Base-by-base conservation (phyloP, 345 rosid genomes). In the Salix caprea region DNA sequence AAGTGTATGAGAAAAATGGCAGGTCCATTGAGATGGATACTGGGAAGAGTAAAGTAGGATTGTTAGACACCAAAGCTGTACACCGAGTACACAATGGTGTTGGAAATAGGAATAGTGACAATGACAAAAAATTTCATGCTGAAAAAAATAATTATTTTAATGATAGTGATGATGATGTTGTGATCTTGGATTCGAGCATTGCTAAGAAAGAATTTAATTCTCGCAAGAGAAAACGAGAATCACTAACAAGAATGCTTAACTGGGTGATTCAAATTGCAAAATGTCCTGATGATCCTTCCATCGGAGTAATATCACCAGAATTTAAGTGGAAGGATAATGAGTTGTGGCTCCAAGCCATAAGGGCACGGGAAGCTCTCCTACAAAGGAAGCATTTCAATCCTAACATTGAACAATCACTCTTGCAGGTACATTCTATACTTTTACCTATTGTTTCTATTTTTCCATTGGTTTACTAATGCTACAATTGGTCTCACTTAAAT, bases 211-310 rank as follows among this genome's bases (percentile, higher is more conserved):
- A 72, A 18, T 69, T 34, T 48, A 23, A 15, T 56, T 72, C 77
- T n/a, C 82, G 76, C 23, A 86, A 87, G 79, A 86, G 89, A 75
- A 89, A 89, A 73, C 79, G 83, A 71, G 82, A 76, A 68, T 79
- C 82, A 70, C 76, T 91, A 37, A 74, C 75, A 21, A 83, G 72
- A 56, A 86, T 94, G 91, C 75, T 94, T 70, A 81, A 81, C 70
- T 94, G 97, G 98, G 77, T 94, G 28, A 78, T 70, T 76, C 85
- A 65, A 73, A 83, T 85, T 69, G 94, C 97, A 52, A 87, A 36
- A 71, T 79, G 78, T 77, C 90, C 89, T 69, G 68, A 68, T 34
- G 84, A 86, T 89, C 86, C 86, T 75, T 79, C 86, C 19, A 52
- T 85, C 79, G 86, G 86, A 36, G 76, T 30, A 65, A 80, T 85